Conservation (phyloP, 2,329 filamentous ascomycete species). For the Penicillium brevicompactum region DNA sequence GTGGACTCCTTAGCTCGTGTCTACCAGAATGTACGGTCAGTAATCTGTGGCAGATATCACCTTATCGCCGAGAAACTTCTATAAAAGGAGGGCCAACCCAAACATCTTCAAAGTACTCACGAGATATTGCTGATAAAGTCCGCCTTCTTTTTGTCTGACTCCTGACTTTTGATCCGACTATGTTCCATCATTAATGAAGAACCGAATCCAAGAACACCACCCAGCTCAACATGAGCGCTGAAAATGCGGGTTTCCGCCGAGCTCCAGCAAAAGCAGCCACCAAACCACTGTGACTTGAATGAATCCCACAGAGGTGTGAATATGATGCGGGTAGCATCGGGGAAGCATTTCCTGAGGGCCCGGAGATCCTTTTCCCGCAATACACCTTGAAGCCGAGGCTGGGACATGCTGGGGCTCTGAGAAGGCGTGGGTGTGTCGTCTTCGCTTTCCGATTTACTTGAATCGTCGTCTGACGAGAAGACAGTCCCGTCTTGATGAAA, state of each 20-base stretch:
- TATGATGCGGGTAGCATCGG: conserved; percentile 35
- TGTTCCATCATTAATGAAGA: conserved; percentile 45
- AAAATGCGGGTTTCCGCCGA: conserved; percentile 28
- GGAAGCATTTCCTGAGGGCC: conserved; percentile 7
- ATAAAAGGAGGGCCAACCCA: neutral
- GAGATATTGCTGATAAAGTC: conserved; percentile 54
- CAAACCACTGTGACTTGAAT: conserved; percentile 42
- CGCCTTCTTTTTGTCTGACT: conserved; percentile 46
- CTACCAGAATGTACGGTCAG: conserved; percentile 1
- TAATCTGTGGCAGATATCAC: too few species aligned
- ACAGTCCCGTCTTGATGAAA: conserved; percentile 16
- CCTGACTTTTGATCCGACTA: conserved; percentile 14
- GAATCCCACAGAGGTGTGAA: conserved; percentile 51
- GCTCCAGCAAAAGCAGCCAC: conserved; percentile 41
- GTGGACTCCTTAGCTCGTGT: conserved; percentile 49
- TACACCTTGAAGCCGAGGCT: neutral
- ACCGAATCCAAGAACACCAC: conserved; percentile 44
- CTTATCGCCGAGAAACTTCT: too few species aligned
- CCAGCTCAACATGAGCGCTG: conserved; percentile 43
- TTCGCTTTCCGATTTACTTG: neutral
- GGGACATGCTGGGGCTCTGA: neutral
- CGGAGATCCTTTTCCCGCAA: neutral
- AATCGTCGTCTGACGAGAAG: conserved; percentile 17
- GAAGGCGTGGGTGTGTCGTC: neutral
- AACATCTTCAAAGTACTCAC: neutral